Evolutionary conservation across 139 green algal genomes (phyloP).

Genomic region (Bryopsis sp.): DNA sequence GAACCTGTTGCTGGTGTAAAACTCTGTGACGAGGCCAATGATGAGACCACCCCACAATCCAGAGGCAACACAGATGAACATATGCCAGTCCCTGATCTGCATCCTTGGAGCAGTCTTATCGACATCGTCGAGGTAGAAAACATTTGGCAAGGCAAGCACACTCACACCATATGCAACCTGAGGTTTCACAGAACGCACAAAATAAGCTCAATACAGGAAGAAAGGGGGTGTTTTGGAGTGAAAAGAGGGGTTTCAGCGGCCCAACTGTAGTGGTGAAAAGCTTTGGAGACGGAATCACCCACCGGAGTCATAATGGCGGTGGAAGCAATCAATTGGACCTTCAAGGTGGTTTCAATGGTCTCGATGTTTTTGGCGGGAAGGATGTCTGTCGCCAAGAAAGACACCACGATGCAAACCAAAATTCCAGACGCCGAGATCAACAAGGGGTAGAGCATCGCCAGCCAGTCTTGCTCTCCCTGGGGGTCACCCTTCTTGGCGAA

Average conservation of each 20-base stretch:
- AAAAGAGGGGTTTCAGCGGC: neutral
- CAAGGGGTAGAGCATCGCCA: constrained; percentile 56
- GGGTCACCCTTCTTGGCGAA: constrained; percentile 3
- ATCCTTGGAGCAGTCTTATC: neutral
- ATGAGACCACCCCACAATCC: constrained; percentile 94
- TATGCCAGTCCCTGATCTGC: constrained; percentile 45
- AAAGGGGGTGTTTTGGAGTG: neutral
- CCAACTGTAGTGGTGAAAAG: neutral
- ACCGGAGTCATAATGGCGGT: constrained; percentile 83
- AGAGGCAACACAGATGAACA: constrained; percentile 84
- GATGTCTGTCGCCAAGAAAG: constrained; percentile 86
- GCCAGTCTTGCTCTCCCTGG: constrained; percentile 16
- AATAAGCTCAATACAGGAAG: neutral
- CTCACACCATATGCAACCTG: constrained; percentile 5
- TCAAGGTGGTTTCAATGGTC: constrained; percentile 85
- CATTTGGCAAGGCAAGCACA: constrained; percentile 18
- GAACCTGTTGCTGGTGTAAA: constrained; percentile 93
- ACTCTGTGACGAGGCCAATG: constrained; percentile 94
- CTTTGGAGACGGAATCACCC: constrained; percentile 21
- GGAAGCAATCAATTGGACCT: constrained; percentile 87
- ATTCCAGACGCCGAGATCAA: constrained; percentile 80
- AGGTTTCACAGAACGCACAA: neutral
- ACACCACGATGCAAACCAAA: constrained; percentile 80
- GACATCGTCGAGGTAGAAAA: constrained; percentile 22
- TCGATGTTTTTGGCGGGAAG: constrained; percentile 53